Base-by-base conservation (phyloP, 768 basidiomycete species). In the Podaxis rugospora region DNA sequence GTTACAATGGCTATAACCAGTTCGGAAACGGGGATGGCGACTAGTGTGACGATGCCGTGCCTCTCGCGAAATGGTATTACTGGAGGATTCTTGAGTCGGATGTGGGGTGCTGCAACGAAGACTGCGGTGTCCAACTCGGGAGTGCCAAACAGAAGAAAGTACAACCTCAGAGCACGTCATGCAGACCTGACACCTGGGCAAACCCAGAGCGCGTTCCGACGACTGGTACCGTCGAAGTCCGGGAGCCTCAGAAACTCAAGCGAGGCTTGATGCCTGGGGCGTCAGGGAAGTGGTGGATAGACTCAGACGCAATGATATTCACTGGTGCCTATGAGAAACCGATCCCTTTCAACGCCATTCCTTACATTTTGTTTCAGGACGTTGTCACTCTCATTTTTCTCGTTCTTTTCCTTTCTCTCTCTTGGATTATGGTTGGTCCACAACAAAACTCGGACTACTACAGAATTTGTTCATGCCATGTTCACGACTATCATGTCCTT, bases 31-130 rank as follows among this genome's bases (percentile, higher is more conserved):
- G 67, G 67, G 13, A 66, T 75, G 35, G 62, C 71, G 5, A 64
- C 73, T 4, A 74, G 73, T 57, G 67, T 65, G n/a, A 73, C 73
- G 21, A 71, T 73, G 72, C 73, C 73, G 42, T 63, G 69, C 2
- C 67, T 74, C 55, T 64, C 67, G 9, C 70, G 52, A 69, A 70
- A 51, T 52, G 65, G 44, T 70, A 65, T 71, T 23, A 67, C 81
- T 25, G 79, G 78, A 9, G 78, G 82, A 23, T 87, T 90, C 69
- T 75, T 90, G 52, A 89, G 85, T 65, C 80, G 89, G 28, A 88
- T 90, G 86, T 89, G 88, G 85, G 89, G 82, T 37, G 85, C 82
- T 10, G 85, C 86, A 46, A 61, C 59, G 5, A 61, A 61, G 23
- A 53, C 59, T 35, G 46, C 46, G 40, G 40, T 63, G 51, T 28